Base-by-base conservation (phyloP, 345 rosid genomes). In the Anacardium occidentale region DNA sequence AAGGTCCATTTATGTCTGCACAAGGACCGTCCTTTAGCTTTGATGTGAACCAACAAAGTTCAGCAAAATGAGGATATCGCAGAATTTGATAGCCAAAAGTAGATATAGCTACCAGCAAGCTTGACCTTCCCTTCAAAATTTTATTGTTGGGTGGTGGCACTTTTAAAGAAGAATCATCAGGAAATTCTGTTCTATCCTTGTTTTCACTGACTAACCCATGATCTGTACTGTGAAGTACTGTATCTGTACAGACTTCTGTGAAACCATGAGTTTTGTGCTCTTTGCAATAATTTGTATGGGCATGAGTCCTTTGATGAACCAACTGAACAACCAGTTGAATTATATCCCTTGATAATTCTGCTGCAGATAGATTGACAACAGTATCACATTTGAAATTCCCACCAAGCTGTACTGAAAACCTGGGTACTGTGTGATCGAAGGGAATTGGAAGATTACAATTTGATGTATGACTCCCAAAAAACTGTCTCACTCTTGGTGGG, bases 1-100 rank as follows among this genome's bases (percentile, higher is more conserved):
- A 91, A 22, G 92, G 90, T 48, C 98, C 97, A 62, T 84, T 76
- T 70, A 86, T 78, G 71, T 95, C 96, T 45, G 88, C 83, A 77
- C 82, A 83, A 68, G 98, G 99, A 70, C 99, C 99, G 79, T 87
- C 94, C 82, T 88, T 92, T 62, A 95, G 85, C 84, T 91, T 95
- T 45, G 99, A 92, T 51, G 98, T 88, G 56, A 91, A 85, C 99
- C 98, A 95, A 80, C 99, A 92, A 68, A 94, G 96, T 81, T 92
- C 98, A 75, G 99, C 94, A 87, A 95, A 92, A 77, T 95, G 99
- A 78, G 97, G 97, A 85, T 82, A 92, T 66, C 76, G 86, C 68
- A 95, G 84, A 78, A 95, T 84, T 81, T 92, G 98, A 85, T 87
- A 84, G 62, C 99, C 99, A 84, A 92, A 86, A 68, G 92, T 81